phyloP scores from a whole-genome alignment of 106 monocot genomes.

The Dendrobium huoshanense region DNA sequence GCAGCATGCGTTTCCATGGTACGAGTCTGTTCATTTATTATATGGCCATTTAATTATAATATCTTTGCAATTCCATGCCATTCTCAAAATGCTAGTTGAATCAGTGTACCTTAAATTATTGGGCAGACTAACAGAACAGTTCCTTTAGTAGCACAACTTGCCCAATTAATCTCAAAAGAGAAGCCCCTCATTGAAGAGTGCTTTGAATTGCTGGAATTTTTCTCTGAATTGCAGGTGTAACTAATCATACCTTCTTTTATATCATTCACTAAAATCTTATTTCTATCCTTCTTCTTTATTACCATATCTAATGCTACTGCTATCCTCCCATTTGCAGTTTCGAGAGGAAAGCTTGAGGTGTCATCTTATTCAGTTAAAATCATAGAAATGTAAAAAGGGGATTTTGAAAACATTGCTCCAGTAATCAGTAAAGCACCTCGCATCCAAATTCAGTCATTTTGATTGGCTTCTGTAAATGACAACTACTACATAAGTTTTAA shows the following conservation, averaged over 20 bases:
- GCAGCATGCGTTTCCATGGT: not conserved
- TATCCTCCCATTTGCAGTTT: not conserved
- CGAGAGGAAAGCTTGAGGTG: conserved; percentile 5
- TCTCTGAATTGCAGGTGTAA: conserved; percentile 26
- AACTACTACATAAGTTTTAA: too few relatives aligned
- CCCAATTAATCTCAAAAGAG: conserved; percentile 17
- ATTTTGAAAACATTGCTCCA: not conserved
- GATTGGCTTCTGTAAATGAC: too few relatives aligned
- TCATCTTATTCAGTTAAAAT: conserved; percentile 4
- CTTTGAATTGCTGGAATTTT: conserved; percentile 15
- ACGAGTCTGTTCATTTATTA: not conserved
- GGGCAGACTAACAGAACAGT: conserved; percentile 9
- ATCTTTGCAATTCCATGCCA: too few relatives aligned
- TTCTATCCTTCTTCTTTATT: too few relatives aligned
- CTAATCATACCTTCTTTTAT: not conserved
- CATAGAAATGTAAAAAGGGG: not conserved
- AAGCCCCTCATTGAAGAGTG: conserved; percentile 26
- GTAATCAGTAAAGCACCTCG: too few relatives aligned
- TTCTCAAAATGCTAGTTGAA: not conserved
- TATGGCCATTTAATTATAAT: not conserved
- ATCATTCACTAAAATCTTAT: not conserved
- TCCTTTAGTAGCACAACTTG: conserved; percentile 21
- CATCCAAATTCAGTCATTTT: too few relatives aligned
- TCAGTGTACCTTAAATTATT: too few relatives aligned
- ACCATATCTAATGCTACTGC: too few relatives aligned